Evolutionary conservation across 2,329 filamentous ascomycete species (phyloP), one percentile per base, ranked within the genome.

Genomic region (Phoma sp.): DNA sequence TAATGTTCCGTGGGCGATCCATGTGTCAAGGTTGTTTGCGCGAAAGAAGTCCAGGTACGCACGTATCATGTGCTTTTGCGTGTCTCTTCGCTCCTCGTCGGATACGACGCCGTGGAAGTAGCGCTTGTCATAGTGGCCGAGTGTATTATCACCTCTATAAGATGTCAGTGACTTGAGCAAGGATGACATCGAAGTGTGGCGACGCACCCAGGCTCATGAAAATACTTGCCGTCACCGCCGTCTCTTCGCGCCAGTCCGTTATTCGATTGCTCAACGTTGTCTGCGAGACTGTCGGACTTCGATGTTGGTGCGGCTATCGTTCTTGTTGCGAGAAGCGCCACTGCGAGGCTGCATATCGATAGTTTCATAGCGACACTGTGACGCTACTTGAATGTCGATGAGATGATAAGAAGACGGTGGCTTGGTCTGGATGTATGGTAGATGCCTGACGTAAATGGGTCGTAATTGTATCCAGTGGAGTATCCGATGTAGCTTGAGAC

Each of bases 1-100:
- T 44, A 95, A 77, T 4, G 90, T 92, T 43, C 91, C 91, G 73
- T 96, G 91, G 35, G 91, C 90, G 55, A 96, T 85, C 91, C 91
- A 95, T 0, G 91, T 93, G 75, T 93, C 89, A 58, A 91, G 76
- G 6, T 85, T 83, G 48, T 87, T 79, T 14, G 83, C 78, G 39
- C 80, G 78, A 72, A 90, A 88, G 51, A 84, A 86, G 40, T 81
- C 80, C 39, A 95, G 81, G 75, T 95, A 95, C 46, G 89, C 87
- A 58, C 86, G 84, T 60, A 92, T 83, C 61, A 95, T 85, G 71
- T 89, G 82, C 44, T 82, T 81, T 51, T 93, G 82, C 5, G 85
- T 85, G 25, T 83, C 78, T n/a, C 82, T 81, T 66, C 89, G 86
- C 59, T 87, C 83, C 35, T 84, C 83, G 73, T 92, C 89, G 11